Evolutionary conservation across 2,329 filamentous ascomycete species (phyloP).

Genomic region (Fusarium sp.): DNA sequence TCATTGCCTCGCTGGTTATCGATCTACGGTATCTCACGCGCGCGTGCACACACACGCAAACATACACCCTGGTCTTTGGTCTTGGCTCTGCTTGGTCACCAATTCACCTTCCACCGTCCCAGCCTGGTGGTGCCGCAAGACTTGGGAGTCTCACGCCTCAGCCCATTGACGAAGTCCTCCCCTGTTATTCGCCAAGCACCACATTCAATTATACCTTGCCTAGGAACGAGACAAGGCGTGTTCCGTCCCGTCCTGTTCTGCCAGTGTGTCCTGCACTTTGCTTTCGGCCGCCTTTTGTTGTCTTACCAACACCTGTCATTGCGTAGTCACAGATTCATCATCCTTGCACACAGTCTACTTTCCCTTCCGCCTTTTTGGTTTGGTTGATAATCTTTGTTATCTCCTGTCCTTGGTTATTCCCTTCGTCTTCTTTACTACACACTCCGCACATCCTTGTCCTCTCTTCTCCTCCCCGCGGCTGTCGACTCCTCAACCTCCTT

Average conservation of each 20-base stretch:
- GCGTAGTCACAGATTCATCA: conserved; percentile 21
- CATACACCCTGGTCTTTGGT: conserved; percentile 18
- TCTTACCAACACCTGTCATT: conserved; percentile 32
- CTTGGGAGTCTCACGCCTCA: not conserved
- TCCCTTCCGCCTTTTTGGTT: conserved; percentile 12
- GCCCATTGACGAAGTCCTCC: conserved; percentile 21
- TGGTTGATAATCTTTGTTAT: conserved; percentile 24
- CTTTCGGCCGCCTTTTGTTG: conserved; percentile 26
- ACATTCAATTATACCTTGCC: conserved; percentile 16
- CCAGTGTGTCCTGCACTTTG: conserved; percentile 3
- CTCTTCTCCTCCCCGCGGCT: not conserved
- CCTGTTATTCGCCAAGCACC: conserved; percentile 31
- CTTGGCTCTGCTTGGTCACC: conserved; percentile 16
- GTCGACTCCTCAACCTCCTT: conserved; percentile 12
- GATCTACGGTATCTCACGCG: conserved; percentile 23
- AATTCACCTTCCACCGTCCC: conserved; percentile 24
- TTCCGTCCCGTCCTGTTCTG: not conserved
- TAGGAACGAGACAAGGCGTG: conserved; percentile 20
- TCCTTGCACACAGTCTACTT: conserved; percentile 15
- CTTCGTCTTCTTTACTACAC: conserved; percentile 3
- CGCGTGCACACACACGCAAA: not conserved
- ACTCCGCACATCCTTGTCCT: conserved; percentile 1
- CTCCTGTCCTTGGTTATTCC: conserved; percentile 14
- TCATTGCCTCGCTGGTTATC: conserved; percentile 14
- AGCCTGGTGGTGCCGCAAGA: conserved; percentile 32